These are phyloP conservation scores for Rutstroemia sp. DNA, from an alignment of 2,329 filamentous ascomycete genomes.

Conservation along the genomic window DNA sequence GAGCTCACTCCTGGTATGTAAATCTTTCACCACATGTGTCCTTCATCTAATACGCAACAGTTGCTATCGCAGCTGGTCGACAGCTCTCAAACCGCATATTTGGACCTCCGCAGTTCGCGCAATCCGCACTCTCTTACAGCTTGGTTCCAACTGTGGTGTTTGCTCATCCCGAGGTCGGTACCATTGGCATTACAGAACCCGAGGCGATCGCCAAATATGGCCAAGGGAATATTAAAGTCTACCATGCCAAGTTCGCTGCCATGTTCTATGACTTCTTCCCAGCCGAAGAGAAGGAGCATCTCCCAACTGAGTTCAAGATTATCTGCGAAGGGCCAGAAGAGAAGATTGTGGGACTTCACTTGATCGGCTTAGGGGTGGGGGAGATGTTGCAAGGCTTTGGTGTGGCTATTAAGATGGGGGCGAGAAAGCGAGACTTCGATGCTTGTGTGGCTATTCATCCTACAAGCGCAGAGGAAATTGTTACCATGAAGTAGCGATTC, in stretches of 20 bases:
- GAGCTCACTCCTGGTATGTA: conserved; percentile 41
- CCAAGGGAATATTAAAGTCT: conserved; percentile 42
- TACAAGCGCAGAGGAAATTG: conserved; percentile 68
- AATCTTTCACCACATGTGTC: too few relatives aligned
- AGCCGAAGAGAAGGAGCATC: conserved; percentile 41
- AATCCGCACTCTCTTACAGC: conserved; percentile 39
- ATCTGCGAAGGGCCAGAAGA: conserved; percentile 40
- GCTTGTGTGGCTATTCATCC: conserved; percentile 70
- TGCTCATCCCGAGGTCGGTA: conserved; percentile 42
- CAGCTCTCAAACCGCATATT: conserved; percentile 43
- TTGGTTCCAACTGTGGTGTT: conserved; percentile 46
- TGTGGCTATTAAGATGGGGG: conserved; percentile 73
- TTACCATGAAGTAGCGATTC: conserved; percentile 29
- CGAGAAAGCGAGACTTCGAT: conserved; percentile 71
- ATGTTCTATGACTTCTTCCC: conserved; percentile 42
- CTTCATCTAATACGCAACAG: conserved; percentile 23
- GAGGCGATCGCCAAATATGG: conserved; percentile 39
- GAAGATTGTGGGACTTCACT: conserved; percentile 43
- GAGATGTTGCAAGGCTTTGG: conserved; percentile 78
- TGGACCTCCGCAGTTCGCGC: conserved; percentile 36
- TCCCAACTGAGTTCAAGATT: conserved; percentile 44
- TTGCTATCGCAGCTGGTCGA: conserved; percentile 44
- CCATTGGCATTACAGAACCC: conserved; percentile 41
- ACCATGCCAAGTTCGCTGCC: conserved; percentile 40
- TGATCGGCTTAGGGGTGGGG: conserved; percentile 39